These are phyloP conservation scores for Candida manassasensis DNA, from an alignment of 805 yeast genomes.

Conservation along the genomic window DNA sequence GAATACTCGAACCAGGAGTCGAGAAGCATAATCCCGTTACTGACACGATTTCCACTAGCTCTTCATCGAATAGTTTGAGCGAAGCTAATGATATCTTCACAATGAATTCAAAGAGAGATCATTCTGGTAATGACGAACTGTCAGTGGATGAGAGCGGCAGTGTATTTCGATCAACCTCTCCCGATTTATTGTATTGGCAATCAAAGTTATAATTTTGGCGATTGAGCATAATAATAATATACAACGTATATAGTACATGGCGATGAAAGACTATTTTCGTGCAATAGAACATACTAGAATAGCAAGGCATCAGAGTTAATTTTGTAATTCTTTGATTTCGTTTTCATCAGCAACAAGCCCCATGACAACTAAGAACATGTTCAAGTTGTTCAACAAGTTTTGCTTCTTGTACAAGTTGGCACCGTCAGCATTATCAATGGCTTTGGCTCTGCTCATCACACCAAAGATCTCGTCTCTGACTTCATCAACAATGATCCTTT, in stretches of 20 bases:
- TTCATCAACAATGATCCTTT: conserved; percentile 89
- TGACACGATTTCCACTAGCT: no score
- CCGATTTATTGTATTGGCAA: conserved; percentile 2
- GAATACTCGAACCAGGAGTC: no score
- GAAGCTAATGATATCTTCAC: conserved; percentile 3
- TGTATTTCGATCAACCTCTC: not conserved
- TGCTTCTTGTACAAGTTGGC: conserved; percentile 44
- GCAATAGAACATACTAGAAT: conserved; percentile 1
- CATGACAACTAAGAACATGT: conserved; percentile 91
- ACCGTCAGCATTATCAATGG: conserved; percentile 45
- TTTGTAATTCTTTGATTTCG: conserved; percentile 71
- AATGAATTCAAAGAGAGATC: not conserved
- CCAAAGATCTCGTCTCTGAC: conserved; percentile 91
- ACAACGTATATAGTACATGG: not conserved
- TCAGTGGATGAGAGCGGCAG: not conserved
- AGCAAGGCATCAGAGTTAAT: not conserved
- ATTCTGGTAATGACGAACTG: conserved; percentile 4
- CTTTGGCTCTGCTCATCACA: conserved; percentile 73
- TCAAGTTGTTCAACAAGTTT: conserved; percentile 71
- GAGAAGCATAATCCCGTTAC: no score
- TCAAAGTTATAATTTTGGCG: not conserved
- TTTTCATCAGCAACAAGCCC: conserved; percentile 89
- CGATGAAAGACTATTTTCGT: conserved; percentile 1
- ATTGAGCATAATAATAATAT: no score
- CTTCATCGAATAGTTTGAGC: conserved; percentile 1